These are phyloP conservation scores for Abrus pulchellus DNA, from an alignment of 306 rosid genomes.

Conservation along the genomic window DNA sequence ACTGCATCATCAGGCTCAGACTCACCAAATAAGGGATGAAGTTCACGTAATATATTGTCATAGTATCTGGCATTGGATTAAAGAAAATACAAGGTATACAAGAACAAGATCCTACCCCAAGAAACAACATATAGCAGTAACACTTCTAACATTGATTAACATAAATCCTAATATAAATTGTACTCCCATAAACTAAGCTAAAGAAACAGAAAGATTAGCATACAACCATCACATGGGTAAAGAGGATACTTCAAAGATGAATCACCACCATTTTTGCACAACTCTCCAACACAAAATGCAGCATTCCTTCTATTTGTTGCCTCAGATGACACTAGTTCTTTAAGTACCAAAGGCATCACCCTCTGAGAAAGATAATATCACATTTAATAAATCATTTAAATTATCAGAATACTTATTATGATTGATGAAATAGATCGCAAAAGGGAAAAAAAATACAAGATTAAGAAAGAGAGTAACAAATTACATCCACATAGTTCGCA, in stretches of 20 bases:
- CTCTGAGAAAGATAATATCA: conserved; percentile 62
- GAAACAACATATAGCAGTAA: conserved; percentile 19
- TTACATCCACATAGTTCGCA: conserved; percentile 84
- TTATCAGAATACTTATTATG: not conserved
- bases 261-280: conserved; percentile 93
- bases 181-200: conserved; percentile 3
- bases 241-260: conserved; percentile 86
- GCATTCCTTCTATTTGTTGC: conserved; percentile 98
- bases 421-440: conserved; percentile 10
- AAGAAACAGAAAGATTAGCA: conserved; percentile 10
- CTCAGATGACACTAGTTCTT: conserved; percentile 87
- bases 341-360: conserved; percentile 87
- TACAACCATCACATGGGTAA: conserved; percentile 20
- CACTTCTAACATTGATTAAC: not conserved
- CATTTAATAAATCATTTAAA: conserved; percentile 45
- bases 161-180: conserved; percentile 24
- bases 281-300: conserved; percentile 99
- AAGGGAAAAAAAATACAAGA: not conserved
- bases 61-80: conserved; percentile 74
- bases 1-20: conserved; percentile 98
- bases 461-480: conserved; percentile 19
- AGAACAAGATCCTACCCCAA: conserved; percentile 38
- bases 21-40: conserved; percentile 93
- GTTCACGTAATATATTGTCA: conserved; percentile 79
- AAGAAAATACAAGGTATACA: conserved; percentile 47